Evolutionary conservation across 257 asterid genomes (phyloP).

Genomic region (Hygrophila difformis): DNA sequence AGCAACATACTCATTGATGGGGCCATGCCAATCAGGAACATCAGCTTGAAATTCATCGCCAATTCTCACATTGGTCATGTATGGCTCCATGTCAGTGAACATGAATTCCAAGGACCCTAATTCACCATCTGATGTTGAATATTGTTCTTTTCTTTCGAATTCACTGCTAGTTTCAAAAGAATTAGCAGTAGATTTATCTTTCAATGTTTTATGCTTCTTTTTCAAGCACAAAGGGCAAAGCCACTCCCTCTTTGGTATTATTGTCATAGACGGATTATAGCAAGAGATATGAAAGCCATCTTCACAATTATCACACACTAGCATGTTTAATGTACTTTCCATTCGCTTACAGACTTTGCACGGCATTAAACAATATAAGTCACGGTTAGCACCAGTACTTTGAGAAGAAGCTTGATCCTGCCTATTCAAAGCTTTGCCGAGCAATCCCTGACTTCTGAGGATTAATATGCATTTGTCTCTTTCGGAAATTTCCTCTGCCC

Average conservation of each 20-base stretch:
- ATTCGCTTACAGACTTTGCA: constrained; percentile 52
- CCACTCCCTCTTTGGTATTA: constrained; percentile 65
- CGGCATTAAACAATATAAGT: constrained; percentile 34
- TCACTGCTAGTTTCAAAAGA: constrained; percentile 18
- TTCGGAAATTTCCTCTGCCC: constrained; percentile 44
- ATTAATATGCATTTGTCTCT: constrained; percentile 52
- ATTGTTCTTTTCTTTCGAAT: constrained; percentile 18
- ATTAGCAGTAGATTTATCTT: constrained; percentile 39
- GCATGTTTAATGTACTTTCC: constrained; percentile 51
- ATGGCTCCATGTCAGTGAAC: constrained; percentile 48
- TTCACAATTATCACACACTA: constrained; percentile 71
- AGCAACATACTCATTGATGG: constrained; percentile 54
- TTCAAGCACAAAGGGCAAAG: constrained; percentile 67
- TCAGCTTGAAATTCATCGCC: constrained; percentile 69
- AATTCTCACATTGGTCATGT: constrained; percentile 53
- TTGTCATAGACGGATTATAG: constrained; percentile 43
- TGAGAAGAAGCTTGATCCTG: constrained; percentile 21
- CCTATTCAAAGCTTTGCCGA: constrained; percentile 25
- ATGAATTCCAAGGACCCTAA: constrained; percentile 45
- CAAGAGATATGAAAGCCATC: constrained; percentile 75
- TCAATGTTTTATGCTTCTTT: constrained; percentile 50
- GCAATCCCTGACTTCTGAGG: constrained; percentile 51
- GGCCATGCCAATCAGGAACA: constrained; percentile 69
- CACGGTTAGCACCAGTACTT: constrained; percentile 15
- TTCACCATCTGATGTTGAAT: constrained; percentile 29